Evolutionary conservation across 371 early-diverging fungal species (phyloP), one percentile per base, ranked within the genome.

Genomic region (Mortierella sp.): DNA sequence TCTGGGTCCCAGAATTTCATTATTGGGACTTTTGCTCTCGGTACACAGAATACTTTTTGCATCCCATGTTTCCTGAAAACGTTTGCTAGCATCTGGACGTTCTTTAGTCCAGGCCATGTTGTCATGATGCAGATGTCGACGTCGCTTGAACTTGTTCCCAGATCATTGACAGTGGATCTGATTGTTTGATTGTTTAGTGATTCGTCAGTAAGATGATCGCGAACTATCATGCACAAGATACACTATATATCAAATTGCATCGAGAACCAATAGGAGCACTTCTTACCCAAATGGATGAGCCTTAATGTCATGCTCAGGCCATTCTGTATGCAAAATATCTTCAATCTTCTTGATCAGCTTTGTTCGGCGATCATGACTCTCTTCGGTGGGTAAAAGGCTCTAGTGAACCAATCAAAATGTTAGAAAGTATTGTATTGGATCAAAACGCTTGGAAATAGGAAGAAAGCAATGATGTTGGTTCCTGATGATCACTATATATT

Each of bases 1-100:
- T 84, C 85, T 32, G 88, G 87, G 73, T 92, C 91, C 83, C 87
- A 88, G 32, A 91, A 60, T 53, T 87, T 86, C 33, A 91, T 90
- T 66, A 92, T 90, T 0, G 92, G 92, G 1, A 92, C 91, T 70
- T 90, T 90, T 15, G 92, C 92, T 50, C 86, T 78, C 33, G 89
- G 86, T 40, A 92, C 86, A 55, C 86, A 86, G 19, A 76, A 78
- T 19, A 90, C 85, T 24, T 84, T 77, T 55, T 88, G 83, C 86
- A 91, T 89, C 24, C 90, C 90, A 67, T 86, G 90, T 89, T 84
- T 83, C 43, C 71, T 68, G 32, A 77, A 81, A 22, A 67, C 72
- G 50, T 60, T 84, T 19, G 87, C 89, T 38, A 89, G 55, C 55
- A 83, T 80, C 58, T 84, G 83, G 13, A 87, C 86, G 38, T 85